These are phyloP conservation scores for Leccinum subrobustum DNA, from an alignment of 1,284 basidiomycete genomes.

Conservation along the genomic window DNA sequence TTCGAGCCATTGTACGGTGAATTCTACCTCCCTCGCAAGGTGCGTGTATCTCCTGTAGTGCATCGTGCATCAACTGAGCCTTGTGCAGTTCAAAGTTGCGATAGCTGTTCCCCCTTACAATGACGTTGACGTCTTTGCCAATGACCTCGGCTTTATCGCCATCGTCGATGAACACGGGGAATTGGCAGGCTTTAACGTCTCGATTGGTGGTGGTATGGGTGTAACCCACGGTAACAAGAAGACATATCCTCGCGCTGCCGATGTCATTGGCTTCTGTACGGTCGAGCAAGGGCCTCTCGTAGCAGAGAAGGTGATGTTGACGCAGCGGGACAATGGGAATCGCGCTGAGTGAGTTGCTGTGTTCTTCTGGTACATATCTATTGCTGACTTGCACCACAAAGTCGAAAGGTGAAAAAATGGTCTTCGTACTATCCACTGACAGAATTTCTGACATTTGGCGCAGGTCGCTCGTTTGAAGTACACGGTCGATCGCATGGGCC, in stretches of 20 bases:
- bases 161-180: constrained; percentile 75
- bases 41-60: constrained; percentile 28
- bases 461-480: constrained; percentile 94
- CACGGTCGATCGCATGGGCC: constrained; percentile 93
- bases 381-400: constrained; percentile 24
- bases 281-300: constrained; percentile 84
- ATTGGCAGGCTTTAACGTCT: constrained; percentile 87
- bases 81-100: constrained; percentile 89
- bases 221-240: constrained; percentile 99
- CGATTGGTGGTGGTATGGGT: constrained; percentile 96
- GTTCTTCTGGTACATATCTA: background rate
- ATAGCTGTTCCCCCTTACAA: constrained; percentile 97
- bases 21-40: constrained; percentile 95
- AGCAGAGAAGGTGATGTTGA: constrained; percentile 91
- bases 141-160: constrained; percentile 95
- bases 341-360: constrained; percentile 70
- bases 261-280: constrained; percentile 91
- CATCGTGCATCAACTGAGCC: constrained; percentile 11
- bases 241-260: constrained; percentile 92
- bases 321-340: constrained; percentile 96
- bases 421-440: background rate
- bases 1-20: constrained; percentile 96
- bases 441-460: constrained; percentile 11
- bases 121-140: constrained; percentile 89
- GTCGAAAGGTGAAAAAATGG: constrained; percentile 45